Base-by-base conservation (phyloP, 306 rosid genomes). In the Psophocarpus tetragonolobus region DNA sequence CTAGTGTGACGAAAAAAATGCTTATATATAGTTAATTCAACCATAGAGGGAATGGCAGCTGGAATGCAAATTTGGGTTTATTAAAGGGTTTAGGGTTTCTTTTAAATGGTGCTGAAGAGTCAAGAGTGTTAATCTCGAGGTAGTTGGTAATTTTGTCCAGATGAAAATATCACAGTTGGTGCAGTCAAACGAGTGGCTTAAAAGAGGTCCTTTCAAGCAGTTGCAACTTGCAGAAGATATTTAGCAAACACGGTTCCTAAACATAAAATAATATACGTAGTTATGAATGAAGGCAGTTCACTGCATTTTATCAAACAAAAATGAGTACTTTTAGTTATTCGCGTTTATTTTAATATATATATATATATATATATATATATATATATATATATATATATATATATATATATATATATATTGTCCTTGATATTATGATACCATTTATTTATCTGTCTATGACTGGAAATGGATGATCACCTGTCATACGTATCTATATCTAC, bases 81-180 rank as follows among this genome's bases (percentile, higher is more conserved):
- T 39, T 58, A 47, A 45, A 32, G 74, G 32, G 45, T 39, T 74
- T 84, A 77, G 83, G 87, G 87, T 81, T 81, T 81, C 77, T 47
- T 65, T 17, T 26, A 62, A 30, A 47, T 57, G 50, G 60, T 45
- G 36, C 56, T 57, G 3, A 62, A n/a, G 24, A 50, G 18, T 65
- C 50, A 12, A 60, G 58, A 50, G 58, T 57, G 18, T 60, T 57
- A 35, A 60, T 58, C 13, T 26, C 68, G 24, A 45, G 65, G 47
- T 70, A 20, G 35, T 53, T 27, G 50, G 41, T 62, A 54, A 47
- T 42, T 42, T 32, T 74, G 60, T 38, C 20, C 21, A 3, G 35
- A 36, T 61, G 47, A 38, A 64, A n/a, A 66, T 5, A 12, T 21
- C 71, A 66, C 51, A 39, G 39, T 63, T 15, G 63, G 30, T 72